Conservation (phyloP, 768 basidiomycete genomes). For the Fomitopsis serialis region DNA sequence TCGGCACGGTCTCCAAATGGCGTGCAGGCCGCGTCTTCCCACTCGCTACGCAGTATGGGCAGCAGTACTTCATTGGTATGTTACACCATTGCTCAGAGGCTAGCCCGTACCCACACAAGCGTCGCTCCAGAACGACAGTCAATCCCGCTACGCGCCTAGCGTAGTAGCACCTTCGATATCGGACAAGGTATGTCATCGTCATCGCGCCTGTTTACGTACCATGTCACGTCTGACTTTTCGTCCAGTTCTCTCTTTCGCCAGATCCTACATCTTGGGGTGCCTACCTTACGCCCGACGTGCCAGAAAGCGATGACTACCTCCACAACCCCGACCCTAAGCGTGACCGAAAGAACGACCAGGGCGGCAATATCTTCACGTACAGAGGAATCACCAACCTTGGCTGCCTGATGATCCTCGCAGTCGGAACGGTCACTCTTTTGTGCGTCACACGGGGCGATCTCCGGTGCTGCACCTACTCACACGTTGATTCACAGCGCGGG, state of each 20-base stretch:
- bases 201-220: background rate
- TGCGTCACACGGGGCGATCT: conserved; percentile 27
- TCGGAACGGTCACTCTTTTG: conserved; percentile 52
- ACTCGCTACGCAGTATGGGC: conserved; percentile 13
- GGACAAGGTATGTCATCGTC: conserved; percentile 14
- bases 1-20: conserved; percentile 3
- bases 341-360: conserved; percentile 27
- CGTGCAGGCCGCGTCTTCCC: conserved; percentile 14
- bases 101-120: background rate
- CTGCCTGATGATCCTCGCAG: conserved; percentile 53
- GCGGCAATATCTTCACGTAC: conserved; percentile 44
- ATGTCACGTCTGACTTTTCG: background rate
- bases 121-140: conserved; percentile 9
- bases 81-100: background rate
- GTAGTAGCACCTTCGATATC: conserved; percentile 14
- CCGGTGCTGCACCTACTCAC: background rate
- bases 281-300: conserved; percentile 42
- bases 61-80: conserved; percentile 16
- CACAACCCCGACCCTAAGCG: conserved; percentile 53
- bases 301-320: conserved; percentile 66
- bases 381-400: conserved; percentile 71
- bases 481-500: conserved; percentile 31
- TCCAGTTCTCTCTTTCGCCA: conserved; percentile 66
- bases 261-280: conserved; percentile 73
- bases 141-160: conserved; percentile 12